Conservation (phyloP, 2,329 filamentous ascomycete species). For the Penicillium occitanis region DNA sequence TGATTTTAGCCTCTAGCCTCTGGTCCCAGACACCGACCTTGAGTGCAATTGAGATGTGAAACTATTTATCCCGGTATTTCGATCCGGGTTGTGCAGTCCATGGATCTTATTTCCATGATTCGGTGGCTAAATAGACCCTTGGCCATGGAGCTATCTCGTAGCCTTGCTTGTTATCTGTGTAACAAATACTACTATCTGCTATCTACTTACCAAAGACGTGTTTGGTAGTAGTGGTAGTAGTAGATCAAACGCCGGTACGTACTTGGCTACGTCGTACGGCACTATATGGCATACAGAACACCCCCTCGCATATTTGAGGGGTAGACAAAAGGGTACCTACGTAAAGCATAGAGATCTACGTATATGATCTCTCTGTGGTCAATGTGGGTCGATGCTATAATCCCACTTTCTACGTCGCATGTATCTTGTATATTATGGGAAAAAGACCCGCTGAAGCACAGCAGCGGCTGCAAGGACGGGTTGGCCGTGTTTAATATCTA, state of each 20-base stretch:
- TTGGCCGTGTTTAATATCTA: constrained; percentile 1
- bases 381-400: constrained; percentile 1
- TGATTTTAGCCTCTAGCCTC: background rate
- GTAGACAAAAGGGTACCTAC: constrained; percentile 13
- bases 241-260: constrained; percentile 2
- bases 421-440: constrained; percentile 1
- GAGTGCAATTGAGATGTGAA: constrained; percentile 10
- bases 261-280: background rate
- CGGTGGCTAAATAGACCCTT: constrained; percentile 1
- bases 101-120: constrained; percentile 4
- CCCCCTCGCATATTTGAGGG: constrained; percentile 18
- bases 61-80: background rate
- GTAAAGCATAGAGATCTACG: constrained; percentile 5
- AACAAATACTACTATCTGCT: background rate
- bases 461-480: constrained; percentile 15
- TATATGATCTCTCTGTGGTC: constrained; percentile 13
- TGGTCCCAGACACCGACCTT: constrained; percentile 1
- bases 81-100: background rate
- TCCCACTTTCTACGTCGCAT: constrained; percentile 1
- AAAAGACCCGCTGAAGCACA: constrained; percentile 13
- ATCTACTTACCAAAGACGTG: background rate
- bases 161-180: constrained; percentile 16
- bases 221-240: no score
- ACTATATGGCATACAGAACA: constrained; percentile 12
- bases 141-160: background rate